Conservation (phyloP, 2,329 filamentous ascomycete species). For the Stachybotrys chartarum region DNA sequence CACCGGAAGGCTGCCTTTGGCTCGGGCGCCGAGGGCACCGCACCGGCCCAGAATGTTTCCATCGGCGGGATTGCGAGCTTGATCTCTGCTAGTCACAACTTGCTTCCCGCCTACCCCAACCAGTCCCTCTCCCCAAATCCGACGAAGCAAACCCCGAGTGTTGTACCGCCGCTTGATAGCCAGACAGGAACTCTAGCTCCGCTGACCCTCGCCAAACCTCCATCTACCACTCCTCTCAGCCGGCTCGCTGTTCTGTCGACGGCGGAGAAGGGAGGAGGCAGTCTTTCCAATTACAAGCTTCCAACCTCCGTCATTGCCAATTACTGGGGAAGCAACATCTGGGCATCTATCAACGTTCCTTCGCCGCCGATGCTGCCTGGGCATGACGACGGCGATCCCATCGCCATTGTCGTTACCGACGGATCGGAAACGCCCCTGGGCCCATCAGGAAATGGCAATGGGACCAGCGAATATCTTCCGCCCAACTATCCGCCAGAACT, state of each 20-base stretch:
- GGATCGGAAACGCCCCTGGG: slow-evolving; percentile 18
- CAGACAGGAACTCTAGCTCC: slow-evolving; percentile 66
- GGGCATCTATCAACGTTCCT: slow-evolving; percentile 36
- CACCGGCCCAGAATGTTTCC: slow-evolving; percentile 30
- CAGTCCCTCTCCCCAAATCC: slow-evolving; percentile 19
- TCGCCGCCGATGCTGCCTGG: slow-evolving; percentile 22
- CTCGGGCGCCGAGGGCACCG: slow-evolving; percentile 22
- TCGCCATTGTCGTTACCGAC: slow-evolving; percentile 30
- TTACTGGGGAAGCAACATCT: slow-evolving; percentile 84
- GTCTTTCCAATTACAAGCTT: slow-evolving; percentile 49
- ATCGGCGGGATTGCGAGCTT: slow-evolving; percentile 70
- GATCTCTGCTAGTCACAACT: slow-evolving; percentile 75
- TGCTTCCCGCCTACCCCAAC: slow-evolving; percentile 55
- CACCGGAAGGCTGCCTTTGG: slow-evolving; percentile 69
- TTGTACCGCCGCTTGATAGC: slow-evolving; percentile 34
- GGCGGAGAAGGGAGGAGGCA: slow-evolving; percentile 62
- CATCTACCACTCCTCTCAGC: slow-evolving; percentile 78
- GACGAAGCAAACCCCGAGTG: slow-evolving; percentile 18
- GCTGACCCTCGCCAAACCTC: slow-evolving; percentile 73
- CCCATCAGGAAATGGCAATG: slow-evolving; percentile 20
- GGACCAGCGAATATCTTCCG: slow-evolving; percentile 52
- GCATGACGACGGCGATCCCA: slow-evolving; percentile 30
- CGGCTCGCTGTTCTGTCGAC: slow-evolving; percentile 76
- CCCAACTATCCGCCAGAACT: slow-evolving; percentile 74
- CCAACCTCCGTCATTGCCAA: slow-evolving; percentile 87